phyloP scores from a whole-genome alignment of 257 asterid species.

The Oldenlandia corymbosa region DNA sequence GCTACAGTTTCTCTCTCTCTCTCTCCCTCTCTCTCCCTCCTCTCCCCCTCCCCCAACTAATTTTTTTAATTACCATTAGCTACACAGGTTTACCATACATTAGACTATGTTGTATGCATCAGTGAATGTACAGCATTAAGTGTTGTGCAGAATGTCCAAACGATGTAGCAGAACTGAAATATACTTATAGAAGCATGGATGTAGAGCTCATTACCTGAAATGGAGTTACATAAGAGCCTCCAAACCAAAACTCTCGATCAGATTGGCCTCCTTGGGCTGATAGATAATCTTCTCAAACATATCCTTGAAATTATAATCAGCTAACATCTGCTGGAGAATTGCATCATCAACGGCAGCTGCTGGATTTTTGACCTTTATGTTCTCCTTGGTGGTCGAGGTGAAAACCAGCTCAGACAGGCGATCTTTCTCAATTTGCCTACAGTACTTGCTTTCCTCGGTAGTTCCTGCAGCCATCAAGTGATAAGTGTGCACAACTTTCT shows the following conservation, averaged over 20 bases:
- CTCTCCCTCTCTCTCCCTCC: too few relatives aligned
- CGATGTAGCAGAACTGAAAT: too few relatives aligned
- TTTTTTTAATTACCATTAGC: too few relatives aligned
- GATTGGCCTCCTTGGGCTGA: conserved; percentile 47
- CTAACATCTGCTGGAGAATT: conserved; percentile 50
- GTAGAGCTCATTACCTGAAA: neutral
- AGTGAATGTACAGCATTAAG: too few relatives aligned
- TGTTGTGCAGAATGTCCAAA: too few relatives aligned
- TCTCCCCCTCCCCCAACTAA: too few relatives aligned
- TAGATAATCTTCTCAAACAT: conserved; percentile 43
- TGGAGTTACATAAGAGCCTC: neutral
- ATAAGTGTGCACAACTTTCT: conserved; percentile 60
- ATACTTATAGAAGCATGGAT: too few relatives aligned
- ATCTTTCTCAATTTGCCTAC: conserved; percentile 42
- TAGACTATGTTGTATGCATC: too few relatives aligned
- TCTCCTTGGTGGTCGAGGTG: conserved; percentile 15
- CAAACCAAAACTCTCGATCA: conserved; percentile 22
- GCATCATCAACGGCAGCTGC: conserved; percentile 28
- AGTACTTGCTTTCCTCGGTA: conserved; percentile 44
- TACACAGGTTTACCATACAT: too few relatives aligned
- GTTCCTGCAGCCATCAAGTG: conserved; percentile 41
- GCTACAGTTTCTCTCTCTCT: too few relatives aligned
- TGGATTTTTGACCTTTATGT: neutral
- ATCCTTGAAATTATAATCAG: conserved; percentile 13
- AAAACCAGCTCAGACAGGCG: conserved; percentile 50